Evolutionary conservation across 2,329 filamentous ascomycete genomes (phyloP).

Genomic region (Scortechinia acanthostroma): DNA sequence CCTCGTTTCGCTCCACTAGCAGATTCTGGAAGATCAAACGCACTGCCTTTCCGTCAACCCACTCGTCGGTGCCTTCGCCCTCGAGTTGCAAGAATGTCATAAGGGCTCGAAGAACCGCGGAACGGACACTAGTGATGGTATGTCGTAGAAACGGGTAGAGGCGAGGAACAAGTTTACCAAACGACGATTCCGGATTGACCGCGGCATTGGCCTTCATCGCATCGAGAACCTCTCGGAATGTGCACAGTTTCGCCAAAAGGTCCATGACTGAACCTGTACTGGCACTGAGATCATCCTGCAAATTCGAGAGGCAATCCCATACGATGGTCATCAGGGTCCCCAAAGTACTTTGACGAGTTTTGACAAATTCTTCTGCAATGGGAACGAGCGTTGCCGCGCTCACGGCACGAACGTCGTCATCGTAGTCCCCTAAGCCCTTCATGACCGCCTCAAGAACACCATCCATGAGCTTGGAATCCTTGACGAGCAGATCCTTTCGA

Average conservation of each 20-base stretch:
- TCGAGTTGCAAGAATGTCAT: conserved; percentile 88
- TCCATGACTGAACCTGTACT: conserved; percentile 99
- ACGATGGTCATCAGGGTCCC: conserved; percentile 85
- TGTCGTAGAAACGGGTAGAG: conserved; percentile 94
- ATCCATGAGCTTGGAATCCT: conserved; percentile 80
- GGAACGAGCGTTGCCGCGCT: conserved; percentile 96
- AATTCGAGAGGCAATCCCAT: conserved; percentile 91
- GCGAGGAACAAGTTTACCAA: conserved; percentile 83
- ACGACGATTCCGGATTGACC: conserved; percentile 64
- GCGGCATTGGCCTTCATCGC: conserved; percentile 88
- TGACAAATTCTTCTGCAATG: conserved; percentile 90
- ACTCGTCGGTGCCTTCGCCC: conserved; percentile 72
- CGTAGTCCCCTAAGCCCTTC: conserved; percentile 82
- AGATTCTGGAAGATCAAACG: conserved; percentile 92
- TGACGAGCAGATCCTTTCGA: conserved; percentile 80
- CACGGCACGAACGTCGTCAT: conserved; percentile 93
- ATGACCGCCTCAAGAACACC: conserved; percentile 88
- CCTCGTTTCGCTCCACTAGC: conserved; percentile 81
- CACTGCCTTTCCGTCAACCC: conserved; percentile 84
- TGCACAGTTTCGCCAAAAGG: conserved; percentile 86
- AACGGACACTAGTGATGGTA: conserved; percentile 90
- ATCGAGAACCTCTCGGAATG: conserved; percentile 83
- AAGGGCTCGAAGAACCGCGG: conserved; percentile 84
- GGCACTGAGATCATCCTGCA: conserved; percentile 94
- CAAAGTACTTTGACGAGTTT: conserved; percentile 70